Percentiles rank a stretch among this genome's conserved stretches.
Conservation (phyloP, 1,284 basidiomycete species). For the Ustilago cynodontis region DNA sequence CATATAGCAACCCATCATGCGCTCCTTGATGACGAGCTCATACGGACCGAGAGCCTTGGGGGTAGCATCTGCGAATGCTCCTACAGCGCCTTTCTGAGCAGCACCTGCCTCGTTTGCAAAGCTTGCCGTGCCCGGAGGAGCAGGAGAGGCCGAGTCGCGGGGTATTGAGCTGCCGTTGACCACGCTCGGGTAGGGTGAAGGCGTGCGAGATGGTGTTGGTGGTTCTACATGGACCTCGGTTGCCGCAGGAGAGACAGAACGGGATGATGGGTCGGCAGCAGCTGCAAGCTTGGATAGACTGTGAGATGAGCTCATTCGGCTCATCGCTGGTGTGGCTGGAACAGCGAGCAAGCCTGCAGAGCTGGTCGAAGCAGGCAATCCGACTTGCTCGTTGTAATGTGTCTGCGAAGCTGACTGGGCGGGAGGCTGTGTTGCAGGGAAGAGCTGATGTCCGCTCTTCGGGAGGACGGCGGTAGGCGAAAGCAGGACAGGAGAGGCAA, state of each 20-base stretch:
- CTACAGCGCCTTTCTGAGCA: background rate
- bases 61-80: conserved; percentile 38
- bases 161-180: background rate
- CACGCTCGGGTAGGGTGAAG: conserved; percentile 24
- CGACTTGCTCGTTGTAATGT: background rate
- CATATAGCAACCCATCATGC: conserved; percentile 86
- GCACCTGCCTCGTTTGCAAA: background rate
- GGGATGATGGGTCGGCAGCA: conserved; percentile 9
- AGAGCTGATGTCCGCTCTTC: conserved; percentile 1
- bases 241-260: conserved; percentile 23
- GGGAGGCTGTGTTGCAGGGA: background rate
- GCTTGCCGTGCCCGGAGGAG: background rate
- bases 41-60: conserved; percentile 74
- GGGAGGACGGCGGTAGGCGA: conserved; percentile 28
- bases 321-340: conserved; percentile 26
- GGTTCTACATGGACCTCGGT: conserved; percentile 37
- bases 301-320: conserved; percentile 39
- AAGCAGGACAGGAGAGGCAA: conserved; percentile 36
- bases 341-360: conserved; percentile 27
- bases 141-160: conserved; percentile 18
- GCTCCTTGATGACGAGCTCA: conserved; percentile 82
- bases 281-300: conserved; percentile 31
- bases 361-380: conserved; percentile 18
- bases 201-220: conserved; percentile 38
- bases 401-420: conserved; percentile 5